These are phyloP conservation scores for Brassica rapa DNA, from an alignment of 345 rosid genomes.

Conservation along the genomic window DNA sequence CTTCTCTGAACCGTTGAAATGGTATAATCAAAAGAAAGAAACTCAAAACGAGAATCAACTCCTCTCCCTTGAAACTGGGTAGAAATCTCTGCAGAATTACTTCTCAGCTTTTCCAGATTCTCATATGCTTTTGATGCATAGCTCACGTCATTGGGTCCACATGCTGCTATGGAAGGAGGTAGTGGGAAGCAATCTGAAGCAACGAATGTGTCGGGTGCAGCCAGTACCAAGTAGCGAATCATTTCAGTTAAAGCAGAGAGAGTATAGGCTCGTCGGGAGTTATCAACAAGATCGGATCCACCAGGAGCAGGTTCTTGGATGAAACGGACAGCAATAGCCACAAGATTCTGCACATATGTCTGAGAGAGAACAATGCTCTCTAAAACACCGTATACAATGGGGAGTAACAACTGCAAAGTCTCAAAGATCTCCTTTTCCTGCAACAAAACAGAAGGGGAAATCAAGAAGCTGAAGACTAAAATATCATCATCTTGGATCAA, in stretches of 20 bases:
- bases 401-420: conserved; percentile 82
- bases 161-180: conserved; percentile 71
- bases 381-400: conserved; percentile 81
- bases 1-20: conserved; percentile 70
- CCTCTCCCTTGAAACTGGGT: conserved; percentile 59
- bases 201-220: conserved; percentile 96
- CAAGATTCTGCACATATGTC: conserved; percentile 79
- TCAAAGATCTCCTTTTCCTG: conserved; percentile 88
- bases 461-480: conserved; percentile 20
- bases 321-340: conserved; percentile 71
- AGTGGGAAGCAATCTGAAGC: conserved; percentile 94
- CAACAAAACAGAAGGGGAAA: conserved; percentile 35
- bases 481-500: neutral
- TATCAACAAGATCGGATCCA: conserved; percentile 92
- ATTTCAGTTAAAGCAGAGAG: conserved; percentile 85
- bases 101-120: conserved; percentile 63
- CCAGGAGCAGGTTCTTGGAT: conserved; percentile 87
- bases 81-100: conserved; percentile 53
- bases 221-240: conserved; percentile 84
- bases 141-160: conserved; percentile 65
- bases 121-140: conserved; percentile 70
- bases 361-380: conserved; percentile 86
- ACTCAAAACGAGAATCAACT: conserved; percentile 72
- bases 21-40: conserved; percentile 68
- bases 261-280: conserved; percentile 93